Percentiles rank a stretch among this genome's conserved stretches.
Evolutionary conservation across 768 basidiomycete species (phyloP).

Genomic region (Cystofilobasidium ferigula): DNA sequence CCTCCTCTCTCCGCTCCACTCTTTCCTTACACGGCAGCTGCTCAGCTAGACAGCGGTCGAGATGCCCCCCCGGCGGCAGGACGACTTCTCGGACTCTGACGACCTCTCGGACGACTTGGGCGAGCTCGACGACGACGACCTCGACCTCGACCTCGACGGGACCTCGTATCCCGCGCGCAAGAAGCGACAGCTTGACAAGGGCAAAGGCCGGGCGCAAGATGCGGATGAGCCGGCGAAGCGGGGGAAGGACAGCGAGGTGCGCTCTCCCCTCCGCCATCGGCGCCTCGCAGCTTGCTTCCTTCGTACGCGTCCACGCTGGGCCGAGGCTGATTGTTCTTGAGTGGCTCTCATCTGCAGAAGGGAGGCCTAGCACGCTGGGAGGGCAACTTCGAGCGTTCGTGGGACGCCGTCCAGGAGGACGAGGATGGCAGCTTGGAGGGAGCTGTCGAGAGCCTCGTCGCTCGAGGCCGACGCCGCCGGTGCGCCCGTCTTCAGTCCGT

Average conservation of each 20-base stretch:
- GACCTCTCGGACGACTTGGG: conserved; percentile 6
- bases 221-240: not conserved
- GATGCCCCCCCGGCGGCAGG: not conserved
- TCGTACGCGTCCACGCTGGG: no score
- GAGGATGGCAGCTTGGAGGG: conserved; percentile 80
- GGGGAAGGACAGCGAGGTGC: not conserved
- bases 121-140: conserved; percentile 14
- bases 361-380: conserved; percentile 69
- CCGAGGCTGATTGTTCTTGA: no score
- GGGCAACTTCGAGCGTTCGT: conserved; percentile 81
- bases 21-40: not conserved
- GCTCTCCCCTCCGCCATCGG: not conserved
- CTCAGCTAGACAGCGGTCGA: not conserved
- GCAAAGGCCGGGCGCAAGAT: not conserved
- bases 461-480: conserved; percentile 74
- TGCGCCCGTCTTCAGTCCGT: conserved; percentile 34
- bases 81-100: conserved; percentile 21
- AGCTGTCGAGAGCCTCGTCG: conserved; percentile 79
- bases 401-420: conserved; percentile 96
- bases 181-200: conserved; percentile 4
- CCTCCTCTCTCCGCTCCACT: not conserved
- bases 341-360: conserved; percentile 1
- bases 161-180: not conserved
- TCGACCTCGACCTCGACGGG: conserved; percentile 7
- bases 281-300: not conserved